Percentiles rank a stretch among this genome's conserved stretches.
These are phyloP conservation scores for Phytopythium aichiense DNA, from an alignment of 352 stramenopile genomes.

Conservation along the genomic window DNA sequence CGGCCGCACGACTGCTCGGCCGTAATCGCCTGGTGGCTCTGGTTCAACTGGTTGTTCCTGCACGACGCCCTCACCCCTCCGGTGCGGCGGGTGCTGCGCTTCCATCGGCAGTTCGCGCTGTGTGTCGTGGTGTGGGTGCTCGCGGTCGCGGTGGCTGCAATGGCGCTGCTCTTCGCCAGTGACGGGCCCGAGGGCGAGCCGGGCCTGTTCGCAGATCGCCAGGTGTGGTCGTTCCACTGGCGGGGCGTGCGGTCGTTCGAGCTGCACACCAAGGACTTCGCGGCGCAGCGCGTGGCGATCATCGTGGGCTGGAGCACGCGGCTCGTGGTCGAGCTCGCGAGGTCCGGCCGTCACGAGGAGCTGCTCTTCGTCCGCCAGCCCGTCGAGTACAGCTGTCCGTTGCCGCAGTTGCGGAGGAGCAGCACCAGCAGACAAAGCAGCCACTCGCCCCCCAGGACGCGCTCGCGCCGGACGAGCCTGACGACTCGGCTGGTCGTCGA, in stretches of 20 bases:
- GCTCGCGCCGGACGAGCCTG: not conserved
- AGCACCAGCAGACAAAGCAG: not conserved
- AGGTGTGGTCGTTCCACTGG: constrained; percentile 15
- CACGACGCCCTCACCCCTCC: constrained; percentile 39
- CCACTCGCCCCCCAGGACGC: not conserved
- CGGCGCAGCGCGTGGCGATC: constrained; percentile 15
- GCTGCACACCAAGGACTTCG: constrained; percentile 16
- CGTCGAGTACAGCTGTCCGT: constrained; percentile 16
- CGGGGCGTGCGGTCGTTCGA: constrained; percentile 5
- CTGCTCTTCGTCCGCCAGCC: constrained; percentile 19
- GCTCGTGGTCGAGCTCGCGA: constrained; percentile 15
- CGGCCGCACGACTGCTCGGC: constrained; percentile 19
- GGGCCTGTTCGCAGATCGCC: constrained; percentile 10
- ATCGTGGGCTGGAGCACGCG: constrained; percentile 20
- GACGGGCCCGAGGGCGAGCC: not conserved
- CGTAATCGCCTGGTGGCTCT: constrained; percentile 39
- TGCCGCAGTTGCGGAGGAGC: not conserved
- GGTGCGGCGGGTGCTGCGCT: constrained; percentile 6
- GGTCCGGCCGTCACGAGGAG: constrained; percentile 7
- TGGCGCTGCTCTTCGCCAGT: constrained; percentile 10
- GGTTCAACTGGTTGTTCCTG: constrained; percentile 43
- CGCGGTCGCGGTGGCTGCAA: not conserved
- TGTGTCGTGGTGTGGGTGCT: constrained; percentile 12
- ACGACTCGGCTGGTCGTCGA: not conserved
- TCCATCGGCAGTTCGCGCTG: constrained; percentile 15